Percentiles rank a stretch among this genome's conserved stretches.
Evolutionary conservation across 495 filamentous ascomycete species (phyloP).

Genomic region (Daldinia loculata): DNA sequence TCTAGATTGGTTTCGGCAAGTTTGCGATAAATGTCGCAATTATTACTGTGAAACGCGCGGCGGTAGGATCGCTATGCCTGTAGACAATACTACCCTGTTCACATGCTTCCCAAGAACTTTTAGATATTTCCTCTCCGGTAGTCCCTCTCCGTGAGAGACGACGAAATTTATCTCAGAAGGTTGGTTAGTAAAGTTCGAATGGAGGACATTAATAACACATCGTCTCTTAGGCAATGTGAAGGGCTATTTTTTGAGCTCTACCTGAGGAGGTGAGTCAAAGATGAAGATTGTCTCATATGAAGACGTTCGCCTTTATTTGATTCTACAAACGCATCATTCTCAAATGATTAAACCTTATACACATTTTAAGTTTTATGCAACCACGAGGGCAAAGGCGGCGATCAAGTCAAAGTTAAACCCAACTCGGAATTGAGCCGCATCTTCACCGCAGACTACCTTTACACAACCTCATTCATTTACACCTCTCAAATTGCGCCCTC

Average conservation of each 20-base stretch:
- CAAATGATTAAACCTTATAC: background rate
- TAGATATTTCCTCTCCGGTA: constrained; percentile 1
- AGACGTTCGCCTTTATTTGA: background rate
- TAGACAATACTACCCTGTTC: constrained; percentile 28
- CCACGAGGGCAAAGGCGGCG: background rate
- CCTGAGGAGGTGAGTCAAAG: constrained; percentile 19
- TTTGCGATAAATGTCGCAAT: constrained; percentile 24
- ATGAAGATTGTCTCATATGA: constrained; percentile 3
- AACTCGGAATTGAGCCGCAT: constrained; percentile 6
- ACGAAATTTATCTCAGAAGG: background rate
- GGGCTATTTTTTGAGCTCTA: background rate
- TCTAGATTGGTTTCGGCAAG: constrained; percentile 5
- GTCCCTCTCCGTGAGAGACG: background rate
- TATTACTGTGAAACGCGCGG: constrained; percentile 22
- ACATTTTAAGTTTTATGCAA: constrained; percentile 1
- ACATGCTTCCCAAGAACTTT: constrained; percentile 4
- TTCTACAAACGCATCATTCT: background rate
- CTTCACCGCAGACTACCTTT: background rate
- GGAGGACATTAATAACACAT: background rate
- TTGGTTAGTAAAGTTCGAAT: background rate
- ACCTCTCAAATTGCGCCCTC: background rate
- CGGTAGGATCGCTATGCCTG: constrained; percentile 31
- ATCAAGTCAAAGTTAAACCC: background rate
- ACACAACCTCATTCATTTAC: background rate
- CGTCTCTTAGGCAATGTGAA: background rate